phyloP scores from a whole-genome alignment of 2,329 filamentous ascomycete genomes.

The Hymenoscyphus albidus region DNA sequence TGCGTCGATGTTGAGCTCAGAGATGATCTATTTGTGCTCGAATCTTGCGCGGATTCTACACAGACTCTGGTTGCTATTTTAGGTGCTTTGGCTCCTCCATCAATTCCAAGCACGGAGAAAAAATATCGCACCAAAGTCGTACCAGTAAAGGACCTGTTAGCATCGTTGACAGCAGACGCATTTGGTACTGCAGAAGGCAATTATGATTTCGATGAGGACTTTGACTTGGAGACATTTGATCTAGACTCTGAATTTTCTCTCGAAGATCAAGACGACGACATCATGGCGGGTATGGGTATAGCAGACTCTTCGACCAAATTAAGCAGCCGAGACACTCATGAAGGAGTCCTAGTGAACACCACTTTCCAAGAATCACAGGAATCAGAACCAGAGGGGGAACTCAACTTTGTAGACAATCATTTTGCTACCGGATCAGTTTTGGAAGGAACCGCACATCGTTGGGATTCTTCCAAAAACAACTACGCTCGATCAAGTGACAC shows the following conservation, averaged over 20 bases:
- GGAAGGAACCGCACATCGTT: conserved; percentile 68
- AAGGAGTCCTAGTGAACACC: conserved; percentile 45
- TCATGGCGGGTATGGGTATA: conserved; percentile 37
- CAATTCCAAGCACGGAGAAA: conserved; percentile 73
- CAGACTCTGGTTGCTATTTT: conserved; percentile 81
- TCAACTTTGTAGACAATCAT: conserved; percentile 74
- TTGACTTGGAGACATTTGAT: conserved; percentile 43
- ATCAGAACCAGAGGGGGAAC: conserved; percentile 46
- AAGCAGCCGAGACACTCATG: conserved; percentile 40
- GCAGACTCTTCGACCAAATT: conserved; percentile 29
- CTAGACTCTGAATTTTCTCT: conserved; percentile 48
- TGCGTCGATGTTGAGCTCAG: conserved; percentile 75
- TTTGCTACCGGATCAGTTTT: conserved; percentile 62
- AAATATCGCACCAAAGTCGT: conserved; percentile 87
- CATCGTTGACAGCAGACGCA: conserved; percentile 84
- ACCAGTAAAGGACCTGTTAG: conserved; percentile 81
- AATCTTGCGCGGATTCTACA: conserved; percentile 95
- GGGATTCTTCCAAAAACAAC: conserved; percentile 73
- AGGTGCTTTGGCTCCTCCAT: conserved; percentile 77
- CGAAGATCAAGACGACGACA: conserved; percentile 30
- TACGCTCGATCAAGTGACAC: conserved; percentile 64
- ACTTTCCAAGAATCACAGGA: conserved; percentile 41
- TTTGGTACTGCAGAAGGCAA: conserved; percentile 62
- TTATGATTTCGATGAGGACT: conserved; percentile 61
- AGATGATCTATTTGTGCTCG: conserved; percentile 83